Evolutionary conservation across 2,329 filamentous ascomycete species (phyloP).

Genomic region (Penicillium sp.): DNA sequence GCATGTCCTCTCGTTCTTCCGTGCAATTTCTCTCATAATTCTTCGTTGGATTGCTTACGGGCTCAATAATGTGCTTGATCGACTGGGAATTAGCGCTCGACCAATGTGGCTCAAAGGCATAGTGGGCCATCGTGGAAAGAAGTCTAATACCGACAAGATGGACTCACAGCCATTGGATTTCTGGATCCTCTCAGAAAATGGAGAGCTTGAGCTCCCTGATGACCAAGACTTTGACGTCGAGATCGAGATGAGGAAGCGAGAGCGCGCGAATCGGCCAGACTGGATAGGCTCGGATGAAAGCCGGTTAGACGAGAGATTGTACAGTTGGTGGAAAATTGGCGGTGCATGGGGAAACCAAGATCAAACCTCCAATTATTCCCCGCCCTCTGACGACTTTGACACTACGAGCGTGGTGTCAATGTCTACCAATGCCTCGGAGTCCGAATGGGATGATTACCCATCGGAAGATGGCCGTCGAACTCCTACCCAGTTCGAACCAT

Average conservation of each 20-base stretch:
- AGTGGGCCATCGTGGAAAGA: slow-evolving; percentile 29
- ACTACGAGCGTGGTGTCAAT: slow-evolving; percentile 77
- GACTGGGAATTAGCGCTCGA: slow-evolving; percentile 58
- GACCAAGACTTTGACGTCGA: slow-evolving; percentile 75
- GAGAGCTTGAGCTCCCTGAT: slow-evolving; percentile 55
- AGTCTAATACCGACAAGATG: slow-evolving; percentile 10
- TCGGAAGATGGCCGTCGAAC: slow-evolving; percentile 58
- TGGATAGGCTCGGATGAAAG: slow-evolving; percentile 56
- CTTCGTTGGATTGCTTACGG: slow-evolving; percentile 58
- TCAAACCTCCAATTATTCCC: slow-evolving; percentile 72
- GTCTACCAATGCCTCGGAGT: slow-evolving; percentile 51
- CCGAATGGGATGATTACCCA: slow-evolving; percentile 48
- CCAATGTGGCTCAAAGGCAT: slow-evolving; percentile 60
- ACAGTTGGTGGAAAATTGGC: slow-evolving; percentile 78
- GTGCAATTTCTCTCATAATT: slow-evolving; percentile 68
- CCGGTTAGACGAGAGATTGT: slow-evolving; percentile 70
- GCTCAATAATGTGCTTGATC: slow-evolving; percentile 53
- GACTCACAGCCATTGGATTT: slow-evolving; percentile 46
- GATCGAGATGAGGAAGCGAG: slow-evolving; percentile 66
- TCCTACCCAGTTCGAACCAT: slow-evolving; percentile 67
- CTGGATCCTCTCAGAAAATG: slow-evolving; percentile 54
- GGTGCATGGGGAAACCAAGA: slow-evolving; percentile 84
- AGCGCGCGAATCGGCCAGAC: slow-evolving; percentile 44
- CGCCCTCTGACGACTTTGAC: slow-evolving; percentile 61
- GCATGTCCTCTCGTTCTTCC: slow-evolving; percentile 70